A percentile compares a stretch with the other conserved stretches of the same genome.
Evolutionary conservation across 345 rosid genomes (phyloP).

Genomic region (Cardamine chenopodiifolia): DNA sequence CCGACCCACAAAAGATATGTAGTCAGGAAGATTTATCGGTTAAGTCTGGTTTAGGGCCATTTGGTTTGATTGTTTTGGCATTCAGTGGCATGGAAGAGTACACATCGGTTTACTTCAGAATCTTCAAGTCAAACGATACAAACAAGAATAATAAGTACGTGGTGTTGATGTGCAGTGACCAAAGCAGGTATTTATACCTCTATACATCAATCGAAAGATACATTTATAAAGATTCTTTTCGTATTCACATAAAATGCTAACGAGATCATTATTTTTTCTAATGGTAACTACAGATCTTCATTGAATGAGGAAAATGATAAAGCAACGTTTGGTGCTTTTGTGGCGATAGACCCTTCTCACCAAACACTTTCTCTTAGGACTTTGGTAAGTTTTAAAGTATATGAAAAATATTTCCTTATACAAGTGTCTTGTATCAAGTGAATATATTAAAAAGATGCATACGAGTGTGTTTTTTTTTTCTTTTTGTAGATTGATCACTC

Average conservation of each 20-base stretch:
- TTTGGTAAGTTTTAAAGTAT: slow-evolving; percentile 40
- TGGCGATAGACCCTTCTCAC: slow-evolving; percentile 47
- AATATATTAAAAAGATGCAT: background rate
- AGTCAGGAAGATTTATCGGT: slow-evolving; percentile 47
- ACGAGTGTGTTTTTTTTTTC: background rate
- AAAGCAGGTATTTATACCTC: slow-evolving; percentile 48
- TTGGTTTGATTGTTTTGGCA: slow-evolving; percentile 70
- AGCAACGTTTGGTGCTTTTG: slow-evolving; percentile 56
- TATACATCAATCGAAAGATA: background rate
- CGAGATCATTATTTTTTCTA: background rate
- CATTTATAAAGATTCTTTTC: background rate
- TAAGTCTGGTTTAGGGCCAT: slow-evolving; percentile 62
- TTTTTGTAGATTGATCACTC: slow-evolving; percentile 55
- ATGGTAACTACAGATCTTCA: slow-evolving; percentile 48
- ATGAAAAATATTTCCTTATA: background rate
- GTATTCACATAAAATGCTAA: background rate
- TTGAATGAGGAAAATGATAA: slow-evolving; percentile 51
- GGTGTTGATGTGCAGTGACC: slow-evolving; percentile 91
- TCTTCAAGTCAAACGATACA: slow-evolving; percentile 47
- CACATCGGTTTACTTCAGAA: slow-evolving; percentile 66
- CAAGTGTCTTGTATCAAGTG: background rate
- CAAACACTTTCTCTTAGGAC: slow-evolving; percentile 51
- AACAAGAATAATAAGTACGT: slow-evolving; percentile 40
- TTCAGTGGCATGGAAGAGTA: slow-evolving; percentile 56
- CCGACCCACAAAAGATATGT: slow-evolving; percentile 58